phyloP scores from a whole-genome alignment of 106 monocot species.

The Alisma plantagoaquatica region DNA sequence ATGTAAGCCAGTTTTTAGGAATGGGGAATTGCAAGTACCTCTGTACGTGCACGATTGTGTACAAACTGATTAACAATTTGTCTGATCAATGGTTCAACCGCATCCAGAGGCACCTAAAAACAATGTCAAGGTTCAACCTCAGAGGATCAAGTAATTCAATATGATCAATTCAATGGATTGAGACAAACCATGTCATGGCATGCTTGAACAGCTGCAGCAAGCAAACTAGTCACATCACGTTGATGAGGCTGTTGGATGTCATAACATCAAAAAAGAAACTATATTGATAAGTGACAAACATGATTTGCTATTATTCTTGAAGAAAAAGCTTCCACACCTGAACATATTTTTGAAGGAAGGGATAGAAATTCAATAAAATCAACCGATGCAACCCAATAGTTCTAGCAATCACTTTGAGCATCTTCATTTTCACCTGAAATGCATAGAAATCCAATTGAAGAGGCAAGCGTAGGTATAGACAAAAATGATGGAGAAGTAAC shows the following conservation, averaged over 20 bases:
- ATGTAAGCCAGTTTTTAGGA: too few species aligned
- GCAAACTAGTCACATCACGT: slow-evolving; percentile 76
- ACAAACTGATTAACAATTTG: slow-evolving; percentile 96
- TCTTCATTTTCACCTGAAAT: slow-evolving; percentile 89
- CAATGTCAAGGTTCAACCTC: too few species aligned
- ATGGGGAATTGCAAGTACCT: slow-evolving; percentile 39
- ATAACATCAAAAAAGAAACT: too few species aligned
- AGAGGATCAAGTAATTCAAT: too few species aligned
- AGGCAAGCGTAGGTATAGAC: background rate
- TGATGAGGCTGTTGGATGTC: slow-evolving; percentile 99
- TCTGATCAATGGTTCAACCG: slow-evolving; percentile 88
- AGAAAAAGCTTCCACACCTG: slow-evolving; percentile 36
- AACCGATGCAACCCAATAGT: slow-evolving; percentile 78
- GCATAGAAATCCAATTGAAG: slow-evolving; percentile 1
- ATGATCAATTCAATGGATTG: too few species aligned
- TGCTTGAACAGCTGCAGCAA: slow-evolving; percentile 91
- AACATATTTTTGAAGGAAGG: slow-evolving; percentile 82
- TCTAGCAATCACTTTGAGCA: slow-evolving; percentile 83
- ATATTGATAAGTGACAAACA: slow-evolving; percentile 2
- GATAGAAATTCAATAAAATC: slow-evolving; percentile 79
- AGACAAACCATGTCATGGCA: slow-evolving; percentile 85
- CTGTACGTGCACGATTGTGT: slow-evolving; percentile 81
- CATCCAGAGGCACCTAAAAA: slow-evolving; percentile 86
- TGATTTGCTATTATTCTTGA: background rate
- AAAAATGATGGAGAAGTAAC: too few species aligned